Evolutionary conservation across 768 basidiomycete species (phyloP), one percentile per base, ranked within the genome.

Genomic region (Tricholoma hemisulphureum): DNA sequence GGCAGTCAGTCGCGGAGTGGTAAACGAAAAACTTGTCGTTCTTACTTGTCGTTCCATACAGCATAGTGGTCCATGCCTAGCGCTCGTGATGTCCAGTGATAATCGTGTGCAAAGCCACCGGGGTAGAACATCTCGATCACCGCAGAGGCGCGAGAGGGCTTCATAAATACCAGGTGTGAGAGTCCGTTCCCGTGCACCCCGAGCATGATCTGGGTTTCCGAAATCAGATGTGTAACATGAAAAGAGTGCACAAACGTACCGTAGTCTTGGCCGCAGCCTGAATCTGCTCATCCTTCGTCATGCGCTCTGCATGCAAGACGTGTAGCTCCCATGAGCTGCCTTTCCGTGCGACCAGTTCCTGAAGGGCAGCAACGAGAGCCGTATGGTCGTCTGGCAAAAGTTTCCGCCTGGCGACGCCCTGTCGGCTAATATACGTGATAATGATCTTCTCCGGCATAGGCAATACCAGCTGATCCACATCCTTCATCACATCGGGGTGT

Each of bases 101-200:
- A 94, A 65, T 94, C 93, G 64, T 89, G 87, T 24, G 92, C 87
- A 67, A 91, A 94, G 0, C 91, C 93, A 2, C 71, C 77, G 0
- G 91, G 91, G 66, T 80, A 89, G 73, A 95, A 91, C 13, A 95
- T 83, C 72, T 95, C 92, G 61, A 95, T 88, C 18, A 95, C 90
- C 5, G 90, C 86, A 5, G 89, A 85, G n/a, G 84, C 71, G 0
- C 83, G 83, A 3, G 86, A 89, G 1, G 82, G 81, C 20, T 88
- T 84, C 91, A 94, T 93, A 76, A 88, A 85, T 41, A 94, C 80
- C n/a, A 94, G 78, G 65, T 93, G 91, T 8, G 91, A 89, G 0
- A 95, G 78, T 6, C 91, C 91, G 63, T 92, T 93, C 5, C 91
- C 90, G 59, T 90, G 89, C 1, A 89, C 82, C 28, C 88, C 88